Base-by-base conservation (phyloP, 163 green algal species). In the Chlorella variabilis region DNA sequence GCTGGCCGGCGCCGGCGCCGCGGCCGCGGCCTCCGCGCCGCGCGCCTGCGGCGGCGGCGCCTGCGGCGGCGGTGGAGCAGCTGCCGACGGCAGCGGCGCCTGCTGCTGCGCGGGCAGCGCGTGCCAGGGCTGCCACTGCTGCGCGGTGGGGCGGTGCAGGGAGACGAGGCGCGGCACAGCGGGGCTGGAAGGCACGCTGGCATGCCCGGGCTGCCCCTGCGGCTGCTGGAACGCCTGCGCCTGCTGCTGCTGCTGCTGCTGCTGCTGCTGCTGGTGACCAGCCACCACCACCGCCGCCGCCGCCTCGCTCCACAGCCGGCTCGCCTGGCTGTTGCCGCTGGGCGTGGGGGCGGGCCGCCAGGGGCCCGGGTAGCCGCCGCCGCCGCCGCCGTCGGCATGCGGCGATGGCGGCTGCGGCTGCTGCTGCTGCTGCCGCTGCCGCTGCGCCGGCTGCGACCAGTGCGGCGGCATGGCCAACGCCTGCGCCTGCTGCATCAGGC, bases 181-280 rank as follows among this genome's bases (percentile, higher is more conserved):
- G 25, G 20, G 21, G 65, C 67, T 62, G 54, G 15, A 29, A 9
- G 5, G 59, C 59, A 21, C 18, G 29, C 59, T 65, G 69, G n/a
- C n/a, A n/a, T 70, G 39, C 39, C 9, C 39, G 11, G 8, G 6
- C 63, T 29, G 63, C 63, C 4, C 27, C 63, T 71, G 63, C 39
- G 38, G 65, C 67, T 62, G 69, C 42, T 59, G 69, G 29, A 45
- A 45, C 36, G 17, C 34, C 27, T 45, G 68, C 20, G 42, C 42
- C 17, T 71, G 63, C 59, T 67, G 59, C n/a, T 48, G 45, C 33
- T 48, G 65, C 21, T 73, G 65, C 29, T 77, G 33, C 23, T 78
- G 71, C 49, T 48, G 49, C 34, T 49, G 71, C 27, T 17, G 34
- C 13, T 45, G 42, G 8, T 36, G 59, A 20, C 38, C 59, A 39